Base-by-base conservation (phyloP, 1,139 yeast genomes). In the Geotrichum carabidarum region DNA sequence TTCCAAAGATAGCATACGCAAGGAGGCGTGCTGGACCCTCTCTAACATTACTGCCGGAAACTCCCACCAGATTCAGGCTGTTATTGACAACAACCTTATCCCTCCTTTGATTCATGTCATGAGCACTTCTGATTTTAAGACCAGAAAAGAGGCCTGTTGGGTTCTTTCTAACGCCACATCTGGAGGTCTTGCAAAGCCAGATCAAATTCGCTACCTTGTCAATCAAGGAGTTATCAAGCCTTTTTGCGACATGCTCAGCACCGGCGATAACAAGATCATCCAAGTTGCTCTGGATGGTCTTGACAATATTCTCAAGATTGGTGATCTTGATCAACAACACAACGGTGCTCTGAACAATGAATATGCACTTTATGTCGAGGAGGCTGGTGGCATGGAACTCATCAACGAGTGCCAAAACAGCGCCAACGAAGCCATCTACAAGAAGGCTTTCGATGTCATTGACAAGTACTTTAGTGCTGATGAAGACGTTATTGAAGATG, bases 131-230 rank as follows among this genome's bases (percentile, higher is more conserved):
- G 99, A 93, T 68, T 91, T 89, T 77, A 90, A 89, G 76, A 93
- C 98, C 44, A 87, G 89, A 71, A 93, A 93, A 73, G 99, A 93
- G 75, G 99, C 99, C 8, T 91, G 99, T 77, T 93, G 99, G 99
- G 99, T 98, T 36, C 86, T 93, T 63, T 90, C 98, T 36, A 93
- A 93, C 70, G 99, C 99, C 41, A 87, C 96, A n/a, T 86, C 96
- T 14, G 98, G 98, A 64, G 98, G 97, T 36, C 78, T 89, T 63
- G 78, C 86, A 47, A 8, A 37, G 14, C 98, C 99, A 4, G 96
- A 89, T 54, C 96, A 90, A 71, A 91, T 93, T 64, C 81, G 93
- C 64, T 93, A 90, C 73, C 80, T 93, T 65, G 99, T 93, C 44
- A 78, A 78, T 63, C 98, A 93, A 74, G 99, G 98, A 41, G 90